Evolutionary conservation across 225 moss, liverwort and hornwort species (phyloP), one percentile per base, ranked within the genome.

Genomic region (Sphagnum contortum): DNA sequence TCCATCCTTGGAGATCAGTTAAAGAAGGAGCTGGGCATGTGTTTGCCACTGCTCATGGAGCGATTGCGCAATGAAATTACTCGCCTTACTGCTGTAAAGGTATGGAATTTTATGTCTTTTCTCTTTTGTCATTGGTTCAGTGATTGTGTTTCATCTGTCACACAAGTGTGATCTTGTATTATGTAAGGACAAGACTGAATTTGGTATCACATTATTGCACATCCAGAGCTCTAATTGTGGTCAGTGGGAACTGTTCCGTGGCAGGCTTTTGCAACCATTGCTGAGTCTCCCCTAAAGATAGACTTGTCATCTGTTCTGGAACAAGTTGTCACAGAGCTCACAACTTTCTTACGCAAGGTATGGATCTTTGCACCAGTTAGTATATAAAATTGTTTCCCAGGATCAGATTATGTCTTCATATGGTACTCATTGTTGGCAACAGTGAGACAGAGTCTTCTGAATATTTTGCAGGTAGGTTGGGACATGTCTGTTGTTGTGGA

Each of bases 251-350:
- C 29, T 29, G 29, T 29, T 57, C 61, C 49, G 47, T 68, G 69
- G 69, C 77, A 98, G 98, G 98, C 98, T 55, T 98, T 98, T 82
- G 93, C 93, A 64, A 98, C 98, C 58, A 91, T 98, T 82, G 98
- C 98, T 47, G 98, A 98, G 67, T 91, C 98, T 47, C 98, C 98
- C 57, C 73, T 98, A 77, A 91, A 88, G 49, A 93, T 98, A 74
- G 98, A 98, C 82, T 76, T 98, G 71, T 98, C 93, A 67, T 89
- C 86, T 59, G 98, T 98, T n/a, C 70, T 98, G 82, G 98, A 98
- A 75, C 98, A 98, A 91, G 93, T 89, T 65, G 98, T 98, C 14
- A 79, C 89, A 55, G 98, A 98, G 76, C 74, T 98, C 52, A 98
- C 98, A 64, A 91, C 98, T 45, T 98, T 98, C 61, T 73, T 98